These are phyloP conservation scores for Quillaja saponaria DNA, from an alignment of 306 rosid genomes.

Conservation along the genomic window DNA sequence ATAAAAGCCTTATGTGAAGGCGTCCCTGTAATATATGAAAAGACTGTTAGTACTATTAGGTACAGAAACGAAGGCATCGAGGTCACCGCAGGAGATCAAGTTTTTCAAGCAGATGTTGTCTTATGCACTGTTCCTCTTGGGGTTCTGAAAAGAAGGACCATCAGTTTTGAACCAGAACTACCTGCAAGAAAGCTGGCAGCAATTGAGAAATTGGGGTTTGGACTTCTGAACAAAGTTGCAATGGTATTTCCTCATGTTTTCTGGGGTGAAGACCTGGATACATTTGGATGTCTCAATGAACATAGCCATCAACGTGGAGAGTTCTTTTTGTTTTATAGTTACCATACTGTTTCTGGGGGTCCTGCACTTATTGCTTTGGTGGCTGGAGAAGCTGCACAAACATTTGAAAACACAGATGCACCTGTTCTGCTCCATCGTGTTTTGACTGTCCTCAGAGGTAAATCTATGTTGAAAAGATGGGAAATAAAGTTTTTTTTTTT, in stretches of 20 bases:
- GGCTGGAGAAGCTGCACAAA: constrained; percentile 97
- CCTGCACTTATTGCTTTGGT: constrained; percentile 80
- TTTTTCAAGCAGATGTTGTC: constrained; percentile 68
- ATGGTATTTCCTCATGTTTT: constrained; percentile 89
- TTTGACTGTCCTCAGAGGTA: constrained; percentile 76
- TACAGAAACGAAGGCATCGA: constrained; percentile 75
- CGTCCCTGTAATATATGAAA: constrained; percentile 75
- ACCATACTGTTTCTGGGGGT: constrained; percentile 97
- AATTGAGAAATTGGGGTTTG: constrained; percentile 88
- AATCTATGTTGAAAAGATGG: constrained; percentile 10
- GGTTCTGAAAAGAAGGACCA: constrained; percentile 65
- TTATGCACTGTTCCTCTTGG: constrained; percentile 96
- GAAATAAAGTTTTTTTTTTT: constrained; percentile 15
- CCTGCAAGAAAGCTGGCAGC: constrained; percentile 80
- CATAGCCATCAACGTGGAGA: constrained; percentile 75
- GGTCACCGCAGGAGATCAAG: constrained; percentile 71
- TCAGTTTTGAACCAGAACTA: constrained; percentile 74
- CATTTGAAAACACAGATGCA: constrained; percentile 77
- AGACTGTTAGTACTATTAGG: constrained; percentile 57
- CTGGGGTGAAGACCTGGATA: constrained; percentile 95
- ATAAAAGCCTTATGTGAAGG: constrained; percentile 79
- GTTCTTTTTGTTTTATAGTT: constrained; percentile 80
- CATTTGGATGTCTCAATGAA: constrained; percentile 89
- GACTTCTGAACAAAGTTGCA: constrained; percentile 88
- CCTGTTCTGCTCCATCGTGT: constrained; percentile 64